Evolutionary conservation across 116 monocot species (phyloP), one percentile per base, ranked within the genome.

Genomic region (Phalaenopsis hybrid): DNA sequence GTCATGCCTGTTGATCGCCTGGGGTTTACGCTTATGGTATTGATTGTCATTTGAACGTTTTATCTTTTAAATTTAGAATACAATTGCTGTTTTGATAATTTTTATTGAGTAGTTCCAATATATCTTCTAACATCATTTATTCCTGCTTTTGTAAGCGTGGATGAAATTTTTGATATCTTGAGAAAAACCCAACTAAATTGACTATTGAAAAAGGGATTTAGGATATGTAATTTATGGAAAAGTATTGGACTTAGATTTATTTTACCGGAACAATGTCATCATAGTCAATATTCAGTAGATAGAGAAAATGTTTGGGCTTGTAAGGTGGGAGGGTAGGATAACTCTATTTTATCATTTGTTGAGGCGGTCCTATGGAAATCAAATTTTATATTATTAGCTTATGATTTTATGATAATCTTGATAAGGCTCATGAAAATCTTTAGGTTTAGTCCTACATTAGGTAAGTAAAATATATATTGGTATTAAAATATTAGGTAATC

Each of bases 21-120:
- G 63, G 93, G 98, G 18, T 98, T 98, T 88, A 92, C 92, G 90
- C 93, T 98, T 31, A 89, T 95, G 98, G 98, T 98, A 98, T 82
- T 43, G 1, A 5, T 46, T 75, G 20, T 8, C 33, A 33, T 45
- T 46, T 45, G 18, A 45, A 75, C 16, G 28, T 46, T 46, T 45
- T 6, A 75, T 75, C 21, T 45, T 33, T 37, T 72, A 72, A 72
- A 31, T 72, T 72, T 6, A 13, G 34, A 9, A 34, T 34, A 70
- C 70, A 3, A n/a, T n/a, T 75, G 75, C 75, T 20, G 5, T 18
- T 3, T 33, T 69, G 4, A 73, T 15, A 16, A 2, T 46, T 37
- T 74, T n/a, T 2, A 45, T 46, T 75, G 6, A 17, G 4, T 8
- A 20, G 16, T 75, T 75, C 1, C 45, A 45, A 5, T 33, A n/a